phyloP scores from a whole-genome alignment of 139 green algal genomes.

The Coccomyxa sp. region DNA sequence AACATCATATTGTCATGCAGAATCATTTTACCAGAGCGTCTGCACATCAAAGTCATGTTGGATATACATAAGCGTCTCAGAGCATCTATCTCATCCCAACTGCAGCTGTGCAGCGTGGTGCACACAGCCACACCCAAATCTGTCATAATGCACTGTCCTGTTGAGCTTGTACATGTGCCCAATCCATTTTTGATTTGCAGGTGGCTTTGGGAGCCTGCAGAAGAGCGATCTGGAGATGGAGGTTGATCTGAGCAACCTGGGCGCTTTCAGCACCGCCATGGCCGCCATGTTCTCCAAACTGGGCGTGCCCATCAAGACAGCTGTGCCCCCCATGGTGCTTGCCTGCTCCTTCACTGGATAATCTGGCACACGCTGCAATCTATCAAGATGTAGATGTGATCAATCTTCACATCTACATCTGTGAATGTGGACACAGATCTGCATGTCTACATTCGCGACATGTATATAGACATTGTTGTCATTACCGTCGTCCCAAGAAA shows the following conservation, averaged over 20 bases:
- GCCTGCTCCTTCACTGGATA: neutral
- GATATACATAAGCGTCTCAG: neutral
- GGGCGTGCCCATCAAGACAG: constrained; percentile 1
- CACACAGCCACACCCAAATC: neutral
- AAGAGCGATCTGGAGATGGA: neutral
- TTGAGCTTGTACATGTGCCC: neutral
- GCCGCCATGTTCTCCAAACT: neutral
- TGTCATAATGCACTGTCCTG: neutral
- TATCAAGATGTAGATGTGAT: too few species aligned
- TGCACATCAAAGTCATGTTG: neutral
- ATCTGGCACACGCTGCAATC: neutral
- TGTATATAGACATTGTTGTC: too few species aligned
- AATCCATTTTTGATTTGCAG: neutral
- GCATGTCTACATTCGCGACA: too few species aligned
- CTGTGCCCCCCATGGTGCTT: neutral
- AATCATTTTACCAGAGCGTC: neutral
- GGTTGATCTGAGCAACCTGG: neutral
- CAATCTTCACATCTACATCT: too few species aligned
- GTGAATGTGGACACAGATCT: too few species aligned
- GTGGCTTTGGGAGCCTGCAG: neutral
- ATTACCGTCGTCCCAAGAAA: too few species aligned
- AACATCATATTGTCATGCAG: neutral
- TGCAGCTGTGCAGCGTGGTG: neutral
- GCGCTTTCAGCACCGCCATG: neutral
- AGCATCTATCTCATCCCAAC: neutral